Evolutionary conservation across 805 yeast genomes (phyloP), one percentile per base, ranked within the genome.

Genomic region (Tanozyma kutaoensis): DNA sequence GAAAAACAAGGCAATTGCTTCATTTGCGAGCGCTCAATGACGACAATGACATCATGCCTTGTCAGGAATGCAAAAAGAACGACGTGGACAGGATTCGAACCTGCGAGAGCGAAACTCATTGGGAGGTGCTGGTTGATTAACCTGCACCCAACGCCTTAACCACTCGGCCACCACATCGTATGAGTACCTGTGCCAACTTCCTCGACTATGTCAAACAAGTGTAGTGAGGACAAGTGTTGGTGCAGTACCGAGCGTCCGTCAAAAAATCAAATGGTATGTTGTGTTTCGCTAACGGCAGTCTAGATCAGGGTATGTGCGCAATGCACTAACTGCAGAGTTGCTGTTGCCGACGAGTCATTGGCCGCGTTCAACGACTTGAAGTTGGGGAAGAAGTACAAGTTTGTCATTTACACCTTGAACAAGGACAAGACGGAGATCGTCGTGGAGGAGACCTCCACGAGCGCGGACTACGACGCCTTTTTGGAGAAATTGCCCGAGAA

Each of bases 341-440:
- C 66, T 40, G 58, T 55, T 45, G 57, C 65, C 28, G 91, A 88
- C 57, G 95, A 85, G 53, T 84, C 96, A 40, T 69, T 88, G 53
- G 65, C 72, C 42, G 94, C 96, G 32, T 91, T 86, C 77, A 84
- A 88, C 55, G 95, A 86, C 51, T 73, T 91, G 60, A 91, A 91
- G 68, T 71, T 88, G 52, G 95, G 95, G 43, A 82, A 81, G 64
- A 80, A 80, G 63, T 64, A 58, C 65, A 88, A 80, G 66, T 91
- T 68, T 53, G 66, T 91, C 46, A 69, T 91, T 45, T 91, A 66
- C 58, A 69, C 72, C 37, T 67, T 91, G 56, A 85, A 79, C 58
- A 85, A 76, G 41, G 62, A 69, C 48, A 85, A 84, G 66, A 85
- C 97, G 37, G 76, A 82, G 64, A 91, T 91, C 54, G 68, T 85